Evolutionary conservation across 257 asterid species (phyloP).

Genomic region (Solanum ossicruentum): DNA sequence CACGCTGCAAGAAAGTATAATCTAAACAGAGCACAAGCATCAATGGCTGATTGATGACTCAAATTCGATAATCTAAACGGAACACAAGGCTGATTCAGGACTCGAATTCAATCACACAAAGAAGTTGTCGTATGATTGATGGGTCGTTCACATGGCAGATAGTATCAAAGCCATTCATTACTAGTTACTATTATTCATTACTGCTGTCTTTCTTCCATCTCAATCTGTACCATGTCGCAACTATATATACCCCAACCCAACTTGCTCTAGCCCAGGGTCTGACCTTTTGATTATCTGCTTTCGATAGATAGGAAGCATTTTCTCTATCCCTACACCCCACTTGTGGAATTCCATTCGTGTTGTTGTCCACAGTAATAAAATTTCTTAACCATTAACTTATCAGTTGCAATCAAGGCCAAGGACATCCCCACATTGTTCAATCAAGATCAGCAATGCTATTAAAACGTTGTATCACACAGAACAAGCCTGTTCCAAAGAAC

Average conservation of each 20-base stretch:
- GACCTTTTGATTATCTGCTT: neutral
- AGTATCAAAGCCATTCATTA: neutral
- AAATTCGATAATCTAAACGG: too few species aligned
- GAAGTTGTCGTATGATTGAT: too few species aligned
- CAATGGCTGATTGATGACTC: neutral
- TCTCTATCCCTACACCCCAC: too few species aligned
- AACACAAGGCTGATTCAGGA: neutral
- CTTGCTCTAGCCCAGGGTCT: neutral
- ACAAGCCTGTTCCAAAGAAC: neutral
- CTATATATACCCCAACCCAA: neutral
- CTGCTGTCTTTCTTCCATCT: neutral
- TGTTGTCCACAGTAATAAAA: slow-evolving; percentile 8
- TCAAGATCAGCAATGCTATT: neutral
- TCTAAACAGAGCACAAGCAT: neutral
- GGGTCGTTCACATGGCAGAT: neutral
- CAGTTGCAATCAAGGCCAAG: neutral
- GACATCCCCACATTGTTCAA: neutral
- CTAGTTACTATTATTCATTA: neutral
- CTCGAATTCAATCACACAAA: too few species aligned
- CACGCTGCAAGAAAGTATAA: too few species aligned
- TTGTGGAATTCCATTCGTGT: too few species aligned
- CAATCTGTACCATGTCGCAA: neutral
- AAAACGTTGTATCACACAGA: neutral
- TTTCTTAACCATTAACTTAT: slow-evolving; percentile 3
- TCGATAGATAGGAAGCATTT: neutral